Evolutionary conservation across 768 basidiomycete genomes (phyloP), one percentile per base, ranked within the genome.

Genomic region (Clathrus columnatus): DNA sequence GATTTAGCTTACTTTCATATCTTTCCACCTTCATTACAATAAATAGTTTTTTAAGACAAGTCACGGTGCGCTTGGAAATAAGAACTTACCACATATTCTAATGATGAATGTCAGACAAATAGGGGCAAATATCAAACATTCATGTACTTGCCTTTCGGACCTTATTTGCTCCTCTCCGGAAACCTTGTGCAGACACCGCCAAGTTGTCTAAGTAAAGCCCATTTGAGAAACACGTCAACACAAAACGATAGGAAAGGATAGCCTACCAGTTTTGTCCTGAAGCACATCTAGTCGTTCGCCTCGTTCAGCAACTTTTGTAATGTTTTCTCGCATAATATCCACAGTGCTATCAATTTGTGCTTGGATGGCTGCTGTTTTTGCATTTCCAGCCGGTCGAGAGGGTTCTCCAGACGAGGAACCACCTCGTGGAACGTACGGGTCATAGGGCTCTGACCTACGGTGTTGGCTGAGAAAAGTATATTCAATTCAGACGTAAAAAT

Each of bases 101-200:
- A 10, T 48, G 28, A 48, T n/a, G 29, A 28, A 48, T 42, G 60
- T 59, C 65, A 66, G 68, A 70, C 70, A 70, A 72, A 71, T 36
- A 14, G 32, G n/a, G 27, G 14, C 46, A 21, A 36, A 11, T 24
- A 52, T 51, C 18, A 36, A 49, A 32, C n/a, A 32, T 44, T 44
- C 21, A 43, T 6, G 23, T 23, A 76, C 82, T 61, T 65, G 93
- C 91, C 82, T 98, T 99, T 69, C 96, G 84, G 51, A 99, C 96
- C 58, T 91, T 80, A 74, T 97, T 97, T 51, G 96, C 96, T 61
- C 96, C 94, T 61, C 92, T 81, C 59, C 93, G 85, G 83, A 99
- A 99, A 24, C 93, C 92, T 74, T 99, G 95, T n/a, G 96, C 96
- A 23, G 93, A 96, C 42, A 95, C 90, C 27, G 96, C 95, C 54